Evolutionary conservation across 371 early-diverging fungal species (phyloP).

Genomic region (Blastocladiella emersonii): DNA sequence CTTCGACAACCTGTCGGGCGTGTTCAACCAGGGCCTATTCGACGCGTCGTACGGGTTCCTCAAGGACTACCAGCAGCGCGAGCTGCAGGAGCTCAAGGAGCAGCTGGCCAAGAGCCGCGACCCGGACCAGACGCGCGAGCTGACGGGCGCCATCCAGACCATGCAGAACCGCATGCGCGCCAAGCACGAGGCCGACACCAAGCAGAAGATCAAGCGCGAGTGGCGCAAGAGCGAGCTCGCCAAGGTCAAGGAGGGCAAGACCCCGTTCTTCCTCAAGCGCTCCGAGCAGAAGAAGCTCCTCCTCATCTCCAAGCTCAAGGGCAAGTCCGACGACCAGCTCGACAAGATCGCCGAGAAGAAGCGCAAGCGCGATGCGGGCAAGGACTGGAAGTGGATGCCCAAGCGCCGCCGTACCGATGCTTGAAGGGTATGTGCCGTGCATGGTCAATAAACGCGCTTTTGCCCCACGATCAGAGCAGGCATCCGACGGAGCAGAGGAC

Average conservation of each 20-base stretch:
- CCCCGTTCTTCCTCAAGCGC: slow-evolving; percentile 75
- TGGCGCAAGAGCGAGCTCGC: slow-evolving; percentile 67
- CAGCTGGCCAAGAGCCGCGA: slow-evolving; percentile 48
- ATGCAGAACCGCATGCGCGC: slow-evolving; percentile 2
- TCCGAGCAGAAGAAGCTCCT: slow-evolving; percentile 65
- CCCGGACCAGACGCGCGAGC: slow-evolving; percentile 28
- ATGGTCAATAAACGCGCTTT: too few species aligned
- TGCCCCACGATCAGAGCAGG: too few species aligned
- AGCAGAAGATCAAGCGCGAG: slow-evolving; percentile 48
- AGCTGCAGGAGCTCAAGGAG: slow-evolving; percentile 47
- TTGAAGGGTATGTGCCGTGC: too few species aligned
- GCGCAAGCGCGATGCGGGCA: slow-evolving; percentile 72
- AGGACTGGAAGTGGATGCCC: slow-evolving; percentile 30
- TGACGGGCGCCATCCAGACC: slow-evolving; percentile 14
- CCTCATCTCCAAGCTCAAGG: slow-evolving; percentile 59
- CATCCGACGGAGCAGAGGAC: too few species aligned
- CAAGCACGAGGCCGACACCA: slow-evolving; percentile 31
- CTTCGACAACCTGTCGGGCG: slow-evolving; percentile 71
- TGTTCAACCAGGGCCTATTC: slow-evolving; percentile 68
- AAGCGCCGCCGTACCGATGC: not conserved
- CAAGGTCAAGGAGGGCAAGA: slow-evolving; percentile 66
- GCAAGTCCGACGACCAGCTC: slow-evolving; percentile 47
- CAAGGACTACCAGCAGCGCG: slow-evolving; percentile 52
- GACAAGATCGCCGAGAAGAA: slow-evolving; percentile 71
- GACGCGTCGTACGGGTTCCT: slow-evolving; percentile 72